Percentiles rank a stretch among this genome's conserved stretches.
These are phyloP conservation scores for Diaporthe humulicola DNA, from an alignment of 2,329 filamentous ascomycete species.

Conservation along the genomic window DNA sequence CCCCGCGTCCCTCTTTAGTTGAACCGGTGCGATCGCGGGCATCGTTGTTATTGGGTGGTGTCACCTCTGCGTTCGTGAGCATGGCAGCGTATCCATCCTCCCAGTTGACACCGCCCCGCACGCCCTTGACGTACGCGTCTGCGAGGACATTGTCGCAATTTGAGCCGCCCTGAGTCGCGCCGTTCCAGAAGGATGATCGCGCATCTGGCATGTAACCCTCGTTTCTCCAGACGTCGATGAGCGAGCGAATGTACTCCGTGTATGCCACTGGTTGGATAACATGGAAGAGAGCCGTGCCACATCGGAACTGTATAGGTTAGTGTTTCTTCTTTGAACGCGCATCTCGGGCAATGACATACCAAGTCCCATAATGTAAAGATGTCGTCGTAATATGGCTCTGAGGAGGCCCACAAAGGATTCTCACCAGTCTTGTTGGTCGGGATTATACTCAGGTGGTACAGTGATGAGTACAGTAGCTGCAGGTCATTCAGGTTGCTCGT, in stretches of 20 bases:
- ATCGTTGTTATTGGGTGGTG: conserved; percentile 71
- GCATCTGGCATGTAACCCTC: conserved; percentile 76
- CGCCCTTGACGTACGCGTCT: conserved; percentile 78
- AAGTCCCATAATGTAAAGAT: conserved; percentile 78
- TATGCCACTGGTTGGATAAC: conserved; percentile 73
- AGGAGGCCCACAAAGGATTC: conserved; percentile 74
- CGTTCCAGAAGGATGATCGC: conserved; percentile 77
- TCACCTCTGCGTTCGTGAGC: conserved; percentile 75
- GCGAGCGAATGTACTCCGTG: conserved; percentile 74
- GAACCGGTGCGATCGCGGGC: conserved; percentile 69
- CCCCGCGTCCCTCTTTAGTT: conserved; percentile 77
- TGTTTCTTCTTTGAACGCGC: background rate
- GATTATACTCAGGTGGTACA: conserved; percentile 79
- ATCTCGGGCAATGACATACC: conserved; percentile 41
- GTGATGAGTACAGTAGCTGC: conserved; percentile 73
- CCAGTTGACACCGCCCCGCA: conserved; percentile 75
- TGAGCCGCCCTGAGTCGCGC: conserved; percentile 76
- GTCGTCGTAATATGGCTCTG: conserved; percentile 79
- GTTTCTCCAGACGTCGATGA: conserved; percentile 77
- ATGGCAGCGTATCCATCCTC: conserved; percentile 72
- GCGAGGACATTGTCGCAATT: conserved; percentile 81
- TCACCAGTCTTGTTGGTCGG: conserved; percentile 80
- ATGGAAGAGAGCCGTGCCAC: conserved; percentile 74
- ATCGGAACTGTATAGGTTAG: conserved; percentile 66
- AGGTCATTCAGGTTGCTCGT: conserved; percentile 65